A percentile compares a stretch with the other conserved stretches of the same genome.
Evolutionary conservation across 148 eudicot species (phyloP).

Genomic region (Rhododendron mucronatum): DNA sequence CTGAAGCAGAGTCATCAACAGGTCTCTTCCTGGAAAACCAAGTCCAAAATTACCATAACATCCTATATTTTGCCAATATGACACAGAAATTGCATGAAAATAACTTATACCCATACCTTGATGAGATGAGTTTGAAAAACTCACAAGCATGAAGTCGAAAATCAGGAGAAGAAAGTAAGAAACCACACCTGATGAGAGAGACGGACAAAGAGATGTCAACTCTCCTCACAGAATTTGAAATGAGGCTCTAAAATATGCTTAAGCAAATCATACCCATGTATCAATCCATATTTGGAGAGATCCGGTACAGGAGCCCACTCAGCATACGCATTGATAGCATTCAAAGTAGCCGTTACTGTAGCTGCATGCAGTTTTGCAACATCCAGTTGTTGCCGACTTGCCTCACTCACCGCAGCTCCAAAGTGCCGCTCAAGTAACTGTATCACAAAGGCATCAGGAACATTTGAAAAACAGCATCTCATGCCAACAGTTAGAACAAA

Average conservation of each 20-base stretch:
- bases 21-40: conserved; percentile 77
- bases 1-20: conserved; percentile 60
- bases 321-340: conserved; percentile 95
- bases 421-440: conserved; percentile 94
- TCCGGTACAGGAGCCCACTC: conserved; percentile 98
- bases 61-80: neutral
- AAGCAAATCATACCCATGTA: conserved; percentile 60
- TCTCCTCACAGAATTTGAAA: neutral
- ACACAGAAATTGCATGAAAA: conserved; percentile 1
- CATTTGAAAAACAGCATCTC: neutral
- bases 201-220: conserved; percentile 3
- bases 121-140: conserved; percentile 81
- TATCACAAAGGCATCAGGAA: conserved; percentile 18
- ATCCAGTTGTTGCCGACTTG: conserved; percentile 65
- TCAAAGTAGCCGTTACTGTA: conserved; percentile 72
- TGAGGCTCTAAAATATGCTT: neutral
- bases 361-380: conserved; percentile 95
- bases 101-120: conserved; percentile 52
- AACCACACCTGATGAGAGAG: conserved; percentile 63
- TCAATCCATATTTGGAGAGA: conserved; percentile 79
- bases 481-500: conserved; percentile 1
- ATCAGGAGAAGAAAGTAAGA: conserved; percentile 90
- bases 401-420: conserved; percentile 87
- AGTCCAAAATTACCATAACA: conserved; percentile 6
- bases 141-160: conserved; percentile 96